Evolutionary conservation across 495 filamentous ascomycete species (phyloP).

Genomic region (Trichocladium uniseriatum): DNA sequence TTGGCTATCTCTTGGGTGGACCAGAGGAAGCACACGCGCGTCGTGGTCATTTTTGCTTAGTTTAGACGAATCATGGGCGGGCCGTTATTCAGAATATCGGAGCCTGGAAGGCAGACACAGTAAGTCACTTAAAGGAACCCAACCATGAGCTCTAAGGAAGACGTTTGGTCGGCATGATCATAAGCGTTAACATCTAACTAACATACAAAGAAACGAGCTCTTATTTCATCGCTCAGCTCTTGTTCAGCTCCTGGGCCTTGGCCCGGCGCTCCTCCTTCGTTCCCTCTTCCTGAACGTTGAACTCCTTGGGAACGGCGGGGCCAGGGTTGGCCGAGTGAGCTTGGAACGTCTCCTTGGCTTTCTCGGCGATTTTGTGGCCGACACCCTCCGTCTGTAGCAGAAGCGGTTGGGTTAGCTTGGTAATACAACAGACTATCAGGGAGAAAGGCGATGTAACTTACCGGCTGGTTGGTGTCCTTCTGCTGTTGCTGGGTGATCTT

Average conservation of each 20-base stretch:
- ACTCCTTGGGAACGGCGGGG: conserved; percentile 39
- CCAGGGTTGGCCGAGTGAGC: conserved; percentile 42
- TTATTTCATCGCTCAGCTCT: conserved; percentile 28
- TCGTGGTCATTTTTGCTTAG: no score
- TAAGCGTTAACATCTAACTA: background rate
- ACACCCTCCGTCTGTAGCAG: conserved; percentile 12
- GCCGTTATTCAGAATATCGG: no score
- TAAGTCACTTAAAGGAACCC: no score
- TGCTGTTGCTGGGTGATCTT: conserved; percentile 14
- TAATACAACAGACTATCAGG: background rate
- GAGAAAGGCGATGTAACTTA: conserved; percentile 1
- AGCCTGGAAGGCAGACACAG: no score
- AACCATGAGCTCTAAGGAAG: no score
- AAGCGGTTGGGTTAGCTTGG: no score
- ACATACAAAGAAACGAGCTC: background rate
- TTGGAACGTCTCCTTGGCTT: conserved; percentile 27
- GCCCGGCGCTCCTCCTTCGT: conserved; percentile 60
- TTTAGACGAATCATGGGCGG: no score
- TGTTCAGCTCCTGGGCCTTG: conserved; percentile 57
- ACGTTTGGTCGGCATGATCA: no score
- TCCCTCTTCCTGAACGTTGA: conserved; percentile 40
- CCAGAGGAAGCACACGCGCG: no score
- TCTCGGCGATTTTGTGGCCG: conserved; percentile 17
- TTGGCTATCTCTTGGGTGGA: no score
- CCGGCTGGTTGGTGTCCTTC: conserved; percentile 4